Conservation (phyloP, 306 rosid species). For the Pueraria montana region DNA sequence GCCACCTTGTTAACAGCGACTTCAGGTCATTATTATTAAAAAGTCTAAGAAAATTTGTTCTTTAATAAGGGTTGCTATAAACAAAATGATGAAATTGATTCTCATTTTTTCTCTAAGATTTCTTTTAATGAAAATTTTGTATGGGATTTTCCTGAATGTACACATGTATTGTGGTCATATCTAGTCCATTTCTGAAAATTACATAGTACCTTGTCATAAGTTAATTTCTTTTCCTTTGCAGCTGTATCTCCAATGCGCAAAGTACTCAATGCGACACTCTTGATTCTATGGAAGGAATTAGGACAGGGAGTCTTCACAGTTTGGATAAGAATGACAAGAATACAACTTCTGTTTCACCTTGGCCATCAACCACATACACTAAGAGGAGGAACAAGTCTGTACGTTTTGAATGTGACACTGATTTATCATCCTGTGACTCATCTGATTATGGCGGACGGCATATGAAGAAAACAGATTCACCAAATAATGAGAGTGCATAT, state of each 20-base stretch:
- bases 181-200: slow-evolving; percentile 35
- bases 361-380: slow-evolving; percentile 48
- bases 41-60: slow-evolving; percentile 17
- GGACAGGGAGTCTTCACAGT: slow-evolving; percentile 20
- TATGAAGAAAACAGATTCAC: slow-evolving; percentile 51
- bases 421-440: slow-evolving; percentile 57
- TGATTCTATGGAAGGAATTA: slow-evolving; percentile 43
- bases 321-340: slow-evolving; percentile 43
- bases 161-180: background rate
- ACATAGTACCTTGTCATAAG: background rate
- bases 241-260: slow-evolving; percentile 52
- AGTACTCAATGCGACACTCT: slow-evolving; percentile 28
- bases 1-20: background rate
- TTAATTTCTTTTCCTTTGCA: slow-evolving; percentile 37
- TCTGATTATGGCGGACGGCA: slow-evolving; percentile 52
- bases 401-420: slow-evolving; percentile 70
- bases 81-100: background rate
- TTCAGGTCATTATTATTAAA: slow-evolving; percentile 10
- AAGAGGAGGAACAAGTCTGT: slow-evolving; percentile 65
- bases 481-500: slow-evolving; percentile 55
- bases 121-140: background rate
- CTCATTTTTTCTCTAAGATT: background rate
- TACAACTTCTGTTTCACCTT: slow-evolving; percentile 52
- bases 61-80: background rate
- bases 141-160: slow-evolving; percentile 17